A percentile compares a stretch with the other conserved stretches of the same genome.
Conservation (phyloP, 345 rosid genomes). For the Rhizophora mangle region DNA sequence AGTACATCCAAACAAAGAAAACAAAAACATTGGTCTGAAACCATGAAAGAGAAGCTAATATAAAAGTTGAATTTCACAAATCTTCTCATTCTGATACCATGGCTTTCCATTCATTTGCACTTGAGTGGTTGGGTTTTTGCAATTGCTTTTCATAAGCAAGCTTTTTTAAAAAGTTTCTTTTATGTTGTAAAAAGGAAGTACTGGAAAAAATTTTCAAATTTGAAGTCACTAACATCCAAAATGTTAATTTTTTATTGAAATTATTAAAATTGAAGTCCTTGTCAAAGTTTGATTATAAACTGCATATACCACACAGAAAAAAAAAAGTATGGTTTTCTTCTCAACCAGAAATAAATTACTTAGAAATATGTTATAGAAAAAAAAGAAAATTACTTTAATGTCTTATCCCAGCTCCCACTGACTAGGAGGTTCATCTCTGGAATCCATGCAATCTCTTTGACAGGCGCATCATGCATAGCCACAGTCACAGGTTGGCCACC, state of each 20-base stretch:
- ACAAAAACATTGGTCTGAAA: not conserved
- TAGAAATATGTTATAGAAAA: not conserved
- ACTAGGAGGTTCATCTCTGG: constrained; percentile 84
- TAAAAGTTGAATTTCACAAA: too few species aligned
- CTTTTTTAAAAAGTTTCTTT: too few species aligned
- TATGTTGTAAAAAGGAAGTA: too few species aligned
- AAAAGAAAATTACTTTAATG: constrained; percentile 53
- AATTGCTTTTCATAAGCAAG: too few species aligned
- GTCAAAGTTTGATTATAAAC: too few species aligned
- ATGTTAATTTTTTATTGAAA: too few species aligned
- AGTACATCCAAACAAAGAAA: not conserved
- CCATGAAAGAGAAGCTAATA: not conserved
- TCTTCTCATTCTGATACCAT: too few species aligned
- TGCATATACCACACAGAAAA: not conserved
- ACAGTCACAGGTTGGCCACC: constrained; percentile 88
- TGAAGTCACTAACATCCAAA: too few species aligned
- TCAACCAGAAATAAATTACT: not conserved
- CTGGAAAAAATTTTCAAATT: too few species aligned
- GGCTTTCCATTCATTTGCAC: too few species aligned
- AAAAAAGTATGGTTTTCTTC: not conserved
- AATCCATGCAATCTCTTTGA: constrained; percentile 85
- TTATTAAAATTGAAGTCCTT: too few species aligned
- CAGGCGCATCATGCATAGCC: constrained; percentile 91
- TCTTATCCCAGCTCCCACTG: constrained; percentile 95
- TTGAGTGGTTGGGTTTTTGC: too few species aligned